Base-by-base conservation (phyloP, 345 rosid genomes). In the Eutrema japonicum region DNA sequence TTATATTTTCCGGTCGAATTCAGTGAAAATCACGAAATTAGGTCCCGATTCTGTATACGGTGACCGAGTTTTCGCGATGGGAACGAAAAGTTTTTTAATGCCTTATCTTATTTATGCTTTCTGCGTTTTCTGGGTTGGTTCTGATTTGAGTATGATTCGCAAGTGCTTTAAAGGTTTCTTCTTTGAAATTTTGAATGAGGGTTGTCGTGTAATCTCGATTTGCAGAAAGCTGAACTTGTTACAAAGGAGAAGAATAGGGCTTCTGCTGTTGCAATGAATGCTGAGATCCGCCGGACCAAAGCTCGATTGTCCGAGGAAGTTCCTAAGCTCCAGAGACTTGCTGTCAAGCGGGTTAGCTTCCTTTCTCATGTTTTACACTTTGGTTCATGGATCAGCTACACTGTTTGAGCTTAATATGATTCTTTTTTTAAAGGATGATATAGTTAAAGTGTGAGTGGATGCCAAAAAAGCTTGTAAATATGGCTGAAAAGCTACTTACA, bases 261-360 rank as follows among this genome's bases (percentile, higher is more conserved):
- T 51, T 80, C 99, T 63, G 90, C 87, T 11, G 99, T 96, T 68
- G 97, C 97, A 43, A 53, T 96, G 82, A 92, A 96, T 56, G 99
- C 96, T 40, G 99, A 96, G 88, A 86, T 96, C 66, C 99, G 99
- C 45, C 74, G 99, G 38, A 89, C 92, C 10, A 96, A 96, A 80
- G 98, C 96, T 33, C 82, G 91, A 52, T 85, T 96, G 77, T 82
- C 83, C 0, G 99, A 92, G 83, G 99, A 92, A 73, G 90, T 90
- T 72, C 96, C 96, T 2, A 89, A 90, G 79, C 79, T 96, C 85
- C 98, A 90, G 86, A 89, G 90, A 80, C 82, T 92, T 88, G 98
- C 98, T 40, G 74, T 96, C 43, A 96, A 90, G 78, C 86, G 85
- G 98, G 98, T 91, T 4, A 47, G 68, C 59, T 10, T 53, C 48